Conservation (phyloP, 305 asterid species). For the Solanum hybrid region DNA sequence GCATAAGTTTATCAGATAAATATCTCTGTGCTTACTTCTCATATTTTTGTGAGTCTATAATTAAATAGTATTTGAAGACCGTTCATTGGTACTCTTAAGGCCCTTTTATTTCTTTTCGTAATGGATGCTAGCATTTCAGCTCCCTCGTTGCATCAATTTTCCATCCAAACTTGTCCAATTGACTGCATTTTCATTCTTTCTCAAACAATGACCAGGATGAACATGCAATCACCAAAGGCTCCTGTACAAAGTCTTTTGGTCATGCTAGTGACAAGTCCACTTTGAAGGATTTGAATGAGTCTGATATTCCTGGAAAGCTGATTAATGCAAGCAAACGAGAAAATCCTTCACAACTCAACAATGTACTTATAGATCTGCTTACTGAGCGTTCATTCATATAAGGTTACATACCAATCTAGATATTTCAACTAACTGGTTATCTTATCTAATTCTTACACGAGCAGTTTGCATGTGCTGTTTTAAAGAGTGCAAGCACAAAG, state of each 20-base stretch:
- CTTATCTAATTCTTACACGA: background rate
- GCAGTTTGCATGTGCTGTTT: slow-evolving; percentile 19
- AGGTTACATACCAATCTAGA: background rate
- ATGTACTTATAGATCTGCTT: slow-evolving; percentile 5
- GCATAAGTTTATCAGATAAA: background rate
- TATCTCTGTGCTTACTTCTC: background rate
- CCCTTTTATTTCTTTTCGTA: background rate
- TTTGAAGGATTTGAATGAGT: slow-evolving; percentile 4
- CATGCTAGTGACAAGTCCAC: slow-evolving; percentile 1
- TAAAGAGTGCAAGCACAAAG: slow-evolving; percentile 15
- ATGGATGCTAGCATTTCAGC: background rate
- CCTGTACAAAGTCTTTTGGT: background rate
- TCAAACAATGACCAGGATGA: slow-evolving; percentile 15
- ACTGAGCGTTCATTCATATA: background rate
- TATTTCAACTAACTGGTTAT: background rate
- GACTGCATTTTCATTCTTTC: background rate
- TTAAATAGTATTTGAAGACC: background rate
- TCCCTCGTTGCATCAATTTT: background rate
- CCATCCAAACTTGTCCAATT: background rate
- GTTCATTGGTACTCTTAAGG: background rate
- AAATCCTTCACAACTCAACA: background rate
- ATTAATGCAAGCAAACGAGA: background rate
- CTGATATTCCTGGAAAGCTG: background rate
- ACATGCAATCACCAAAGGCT: slow-evolving; percentile 2
- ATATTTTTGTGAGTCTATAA: background rate